A percentile compares a stretch with the other conserved stretches of the same genome.
Conservation (phyloP, 768 basidiomycete species). For the Suillus clintonianus region DNA sequence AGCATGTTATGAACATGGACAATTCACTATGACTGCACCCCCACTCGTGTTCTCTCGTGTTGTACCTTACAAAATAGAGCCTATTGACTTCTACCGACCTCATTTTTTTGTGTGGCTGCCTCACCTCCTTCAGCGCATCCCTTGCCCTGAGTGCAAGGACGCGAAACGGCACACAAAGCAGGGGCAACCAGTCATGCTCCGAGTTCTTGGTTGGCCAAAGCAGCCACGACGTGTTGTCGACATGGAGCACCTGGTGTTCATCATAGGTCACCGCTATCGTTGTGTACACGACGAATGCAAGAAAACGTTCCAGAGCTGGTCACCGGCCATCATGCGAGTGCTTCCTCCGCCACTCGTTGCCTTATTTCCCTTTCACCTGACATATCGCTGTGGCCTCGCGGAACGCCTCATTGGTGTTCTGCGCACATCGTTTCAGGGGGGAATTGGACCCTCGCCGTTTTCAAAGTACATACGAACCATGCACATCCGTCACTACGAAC, state of each 20-base stretch:
- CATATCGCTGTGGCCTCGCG: no score
- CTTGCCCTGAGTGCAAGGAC: not conserved
- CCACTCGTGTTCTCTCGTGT: not conserved
- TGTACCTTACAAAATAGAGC: not conserved
- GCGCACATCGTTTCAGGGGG: no score
- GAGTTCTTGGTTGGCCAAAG: not conserved
- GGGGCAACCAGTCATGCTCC: conserved; percentile 3
- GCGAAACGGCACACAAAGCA: not conserved
- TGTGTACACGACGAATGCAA: conserved; percentile 14
- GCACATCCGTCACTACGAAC: no score
- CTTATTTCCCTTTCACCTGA: no score
- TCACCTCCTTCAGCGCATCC: conserved; percentile 2
- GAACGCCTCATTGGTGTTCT: no score
- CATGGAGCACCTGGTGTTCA: conserved; percentile 17
- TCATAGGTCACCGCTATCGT: conserved; percentile 26
- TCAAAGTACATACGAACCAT: no score
- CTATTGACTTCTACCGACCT: not conserved
- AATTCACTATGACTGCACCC: not conserved
- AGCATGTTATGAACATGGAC: conserved; percentile 3
- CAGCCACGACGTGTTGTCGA: conserved; percentile 15
- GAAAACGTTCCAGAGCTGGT: conserved; percentile 30
- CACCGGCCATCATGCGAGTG: conserved; percentile 16
- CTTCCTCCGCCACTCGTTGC: no score
- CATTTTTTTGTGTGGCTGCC: conserved; percentile 4
- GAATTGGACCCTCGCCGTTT: no score